Percentiles rank a stretch among this genome's conserved stretches.
Evolutionary conservation across 2,329 filamentous ascomycete genomes (phyloP).

Genomic region (Fusarium odoratissimum): DNA sequence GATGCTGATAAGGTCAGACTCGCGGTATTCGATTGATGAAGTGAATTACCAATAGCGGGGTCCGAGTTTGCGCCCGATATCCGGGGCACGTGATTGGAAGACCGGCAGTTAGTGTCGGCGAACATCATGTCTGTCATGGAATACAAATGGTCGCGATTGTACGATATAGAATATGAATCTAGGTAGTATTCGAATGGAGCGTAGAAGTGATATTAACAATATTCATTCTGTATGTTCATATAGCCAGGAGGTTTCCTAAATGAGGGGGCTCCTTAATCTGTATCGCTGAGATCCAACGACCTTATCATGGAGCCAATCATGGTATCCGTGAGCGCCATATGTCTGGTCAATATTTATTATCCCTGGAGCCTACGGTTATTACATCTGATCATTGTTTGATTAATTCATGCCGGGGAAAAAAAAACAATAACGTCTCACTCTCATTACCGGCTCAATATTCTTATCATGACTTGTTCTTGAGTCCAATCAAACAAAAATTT

Average conservation of each 20-base stretch:
- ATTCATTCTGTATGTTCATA: fast-evolving
- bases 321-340: fast-evolving
- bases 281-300: fast-evolving
- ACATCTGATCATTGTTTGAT: fast-evolving
- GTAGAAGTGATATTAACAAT: fast-evolving
- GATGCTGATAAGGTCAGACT: neutral
- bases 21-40: neutral
- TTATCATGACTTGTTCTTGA: neutral
- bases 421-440: neutral
- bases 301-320: neutral
- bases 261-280: neutral
- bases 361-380: fast-evolving
- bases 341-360: neutral
- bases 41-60: neutral
- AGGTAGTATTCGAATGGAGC: fast-evolving
- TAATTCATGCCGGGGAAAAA: fast-evolving
- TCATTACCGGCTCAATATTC: neutral
- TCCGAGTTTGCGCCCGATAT: neutral
- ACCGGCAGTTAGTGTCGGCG: fast-evolving
- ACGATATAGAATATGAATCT: fast-evolving
- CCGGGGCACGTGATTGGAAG: neutral
- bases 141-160: too few species aligned
- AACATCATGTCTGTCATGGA: neutral
- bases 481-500: fast-evolving
- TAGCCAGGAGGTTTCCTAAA: fast-evolving